Conservation (phyloP, 2,329 filamentous ascomycete species). For the Chaetomium sp. region DNA sequence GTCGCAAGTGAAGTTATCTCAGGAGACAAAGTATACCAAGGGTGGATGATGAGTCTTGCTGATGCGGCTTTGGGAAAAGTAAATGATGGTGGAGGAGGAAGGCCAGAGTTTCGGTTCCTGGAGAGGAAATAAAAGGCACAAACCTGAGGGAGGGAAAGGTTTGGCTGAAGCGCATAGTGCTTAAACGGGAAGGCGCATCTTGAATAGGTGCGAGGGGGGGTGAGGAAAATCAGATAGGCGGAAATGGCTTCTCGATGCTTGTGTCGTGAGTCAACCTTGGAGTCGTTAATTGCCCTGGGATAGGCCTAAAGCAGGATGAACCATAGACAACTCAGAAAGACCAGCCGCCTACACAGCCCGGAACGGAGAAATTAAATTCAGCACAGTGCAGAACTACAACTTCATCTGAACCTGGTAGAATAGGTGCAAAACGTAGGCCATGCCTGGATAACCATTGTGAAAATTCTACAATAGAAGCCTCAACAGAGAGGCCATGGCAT, state of each 20-base stretch:
- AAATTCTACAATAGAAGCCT: not conserved
- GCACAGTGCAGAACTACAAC: not conserved
- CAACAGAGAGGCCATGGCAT: not conserved
- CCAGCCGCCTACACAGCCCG: not conserved
- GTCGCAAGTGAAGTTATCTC: slow-evolving; percentile 12
- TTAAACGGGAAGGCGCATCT: slow-evolving; percentile 17
- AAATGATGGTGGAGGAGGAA: not conserved
- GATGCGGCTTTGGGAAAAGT: not conserved
- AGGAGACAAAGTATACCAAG: not conserved
- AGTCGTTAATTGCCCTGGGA: not conserved
- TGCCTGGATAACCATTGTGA: not conserved
- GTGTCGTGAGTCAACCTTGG: not conserved
- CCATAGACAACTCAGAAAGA: not conserved
- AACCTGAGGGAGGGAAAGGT: not conserved
- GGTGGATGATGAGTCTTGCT: not conserved
- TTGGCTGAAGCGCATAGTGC: slow-evolving; percentile 1
- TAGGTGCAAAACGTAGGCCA: not conserved
- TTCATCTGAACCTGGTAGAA: not conserved
- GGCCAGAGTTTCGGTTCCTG: not conserved
- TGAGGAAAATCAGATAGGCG: not conserved
- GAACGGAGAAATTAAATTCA: not conserved
- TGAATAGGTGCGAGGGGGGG: not conserved
- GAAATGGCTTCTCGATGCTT: not conserved
- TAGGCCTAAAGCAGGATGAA: not conserved
- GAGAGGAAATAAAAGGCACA: slow-evolving; percentile 1